These are phyloP conservation scores for Lachnellula occidentalis DNA, from an alignment of 2,329 filamentous ascomycete species.

Conservation along the genomic window DNA sequence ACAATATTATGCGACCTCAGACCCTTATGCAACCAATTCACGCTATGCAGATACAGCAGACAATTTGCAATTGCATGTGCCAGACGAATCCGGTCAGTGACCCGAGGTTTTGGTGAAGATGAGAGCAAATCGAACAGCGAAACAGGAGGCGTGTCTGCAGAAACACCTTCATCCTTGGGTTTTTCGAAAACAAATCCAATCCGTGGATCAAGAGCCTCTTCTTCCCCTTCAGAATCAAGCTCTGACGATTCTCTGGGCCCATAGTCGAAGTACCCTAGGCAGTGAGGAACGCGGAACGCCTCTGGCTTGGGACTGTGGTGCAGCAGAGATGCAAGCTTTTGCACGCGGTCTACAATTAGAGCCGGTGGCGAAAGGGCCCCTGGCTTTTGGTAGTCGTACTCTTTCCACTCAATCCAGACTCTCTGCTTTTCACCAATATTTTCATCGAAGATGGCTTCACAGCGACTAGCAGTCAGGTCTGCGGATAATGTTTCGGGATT, in stretches of 20 bases:
- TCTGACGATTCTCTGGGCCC: conserved; percentile 9
- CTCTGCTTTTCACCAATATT: conserved; percentile 32
- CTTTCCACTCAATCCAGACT: conserved; percentile 48
- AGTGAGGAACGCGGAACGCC: conserved; percentile 45
- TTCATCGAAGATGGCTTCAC: conserved; percentile 35
- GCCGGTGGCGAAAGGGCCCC: conserved; percentile 34
- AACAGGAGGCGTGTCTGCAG: conserved; percentile 37
- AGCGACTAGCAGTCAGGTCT: conserved; percentile 23
- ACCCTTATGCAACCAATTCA: conserved; percentile 56
- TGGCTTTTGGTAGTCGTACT: conserved; percentile 37
- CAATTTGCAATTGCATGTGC: conserved; percentile 48
- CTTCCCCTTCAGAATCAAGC: conserved; percentile 31
- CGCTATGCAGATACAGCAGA: conserved; percentile 48
- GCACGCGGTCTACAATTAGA: conserved; percentile 40
- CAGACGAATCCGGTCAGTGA: conserved; percentile 47
- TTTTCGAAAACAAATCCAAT: conserved; percentile 51
- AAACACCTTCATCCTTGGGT: conserved; percentile 32
- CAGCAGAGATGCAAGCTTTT: conserved; percentile 43
- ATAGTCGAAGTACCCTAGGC: conserved; percentile 47
- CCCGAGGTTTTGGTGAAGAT: conserved; percentile 38
- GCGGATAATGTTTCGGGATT: background rate
- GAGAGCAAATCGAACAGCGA: conserved; percentile 45
- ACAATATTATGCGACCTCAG: conserved; percentile 48
- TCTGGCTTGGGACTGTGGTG: conserved; percentile 43
- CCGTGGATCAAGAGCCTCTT: conserved; percentile 38